Conservation (phyloP, 805 yeast genomes). For the Scheffersomyces stipitis region DNA sequence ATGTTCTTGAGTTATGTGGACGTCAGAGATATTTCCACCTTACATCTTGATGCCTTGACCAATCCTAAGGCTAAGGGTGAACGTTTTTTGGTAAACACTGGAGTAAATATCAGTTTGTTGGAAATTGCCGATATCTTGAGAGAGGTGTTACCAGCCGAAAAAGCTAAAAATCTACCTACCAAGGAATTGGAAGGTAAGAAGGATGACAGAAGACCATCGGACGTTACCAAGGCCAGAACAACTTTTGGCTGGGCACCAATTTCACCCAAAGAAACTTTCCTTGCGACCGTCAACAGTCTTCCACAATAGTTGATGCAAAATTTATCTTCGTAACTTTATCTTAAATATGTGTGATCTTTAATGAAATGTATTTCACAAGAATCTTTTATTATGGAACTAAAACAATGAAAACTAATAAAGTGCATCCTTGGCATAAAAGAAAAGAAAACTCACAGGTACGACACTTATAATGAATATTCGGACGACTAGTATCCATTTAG, state of each 20-base stretch:
- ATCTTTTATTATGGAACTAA: no score
- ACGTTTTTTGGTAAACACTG: neutral
- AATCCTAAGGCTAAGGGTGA: conserved; percentile 3
- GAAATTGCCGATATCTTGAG: neutral
- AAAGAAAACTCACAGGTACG: no score
- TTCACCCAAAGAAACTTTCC: neutral
- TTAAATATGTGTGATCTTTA: no score
- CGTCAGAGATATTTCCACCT: conserved; percentile 5
- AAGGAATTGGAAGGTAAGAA: neutral
- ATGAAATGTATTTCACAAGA: no score
- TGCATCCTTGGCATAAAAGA: no score
- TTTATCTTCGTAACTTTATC: no score
- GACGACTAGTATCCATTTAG: no score
- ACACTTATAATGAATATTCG: no score
- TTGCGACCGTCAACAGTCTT: neutral
- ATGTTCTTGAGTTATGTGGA: neutral
- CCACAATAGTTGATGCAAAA: neutral
- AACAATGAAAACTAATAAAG: no score
- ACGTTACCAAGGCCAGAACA: neutral
- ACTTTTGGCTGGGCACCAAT: neutral
- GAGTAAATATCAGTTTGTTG: neutral
- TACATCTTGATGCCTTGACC: conserved; percentile 9
- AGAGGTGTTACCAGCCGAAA: neutral
- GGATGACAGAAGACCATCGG: neutral
- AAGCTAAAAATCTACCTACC: neutral